Conservation (phyloP, 208 protist species). For the Leishmania major region DNA sequence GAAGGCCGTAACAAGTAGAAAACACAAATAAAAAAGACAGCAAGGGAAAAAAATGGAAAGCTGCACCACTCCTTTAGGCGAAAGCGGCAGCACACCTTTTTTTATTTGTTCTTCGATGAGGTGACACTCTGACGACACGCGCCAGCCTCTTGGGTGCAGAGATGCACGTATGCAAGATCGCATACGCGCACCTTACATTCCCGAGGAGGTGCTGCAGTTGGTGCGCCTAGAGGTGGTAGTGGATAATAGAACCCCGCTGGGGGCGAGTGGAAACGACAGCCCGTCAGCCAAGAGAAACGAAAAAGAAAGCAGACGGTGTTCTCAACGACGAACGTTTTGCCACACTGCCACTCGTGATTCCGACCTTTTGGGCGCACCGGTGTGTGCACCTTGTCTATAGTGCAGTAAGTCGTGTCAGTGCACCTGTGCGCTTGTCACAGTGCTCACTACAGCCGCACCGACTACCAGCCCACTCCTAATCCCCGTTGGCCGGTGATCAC, state of each 20-base stretch:
- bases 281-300: background rate
- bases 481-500: background rate
- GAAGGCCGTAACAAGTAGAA: background rate
- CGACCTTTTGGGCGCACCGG: background rate
- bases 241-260: background rate
- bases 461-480: background rate
- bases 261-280: background rate
- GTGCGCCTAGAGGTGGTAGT: background rate
- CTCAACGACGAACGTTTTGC: background rate
- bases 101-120: background rate
- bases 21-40: background rate
- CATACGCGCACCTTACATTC: background rate
- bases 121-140: background rate
- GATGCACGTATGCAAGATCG: too few species aligned
- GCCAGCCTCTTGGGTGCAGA: too few species aligned
- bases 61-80: background rate
- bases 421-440: background rate
- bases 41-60: slow-evolving; percentile 3
- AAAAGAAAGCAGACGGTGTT: background rate
- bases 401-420: background rate
- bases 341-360: background rate
- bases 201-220: background rate
- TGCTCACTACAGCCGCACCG: background rate
- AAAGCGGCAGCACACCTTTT: too few species aligned
- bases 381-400: background rate